phyloP scores from a whole-genome alignment of 306 rosid genomes.

The Vigna nakashimae region DNA sequence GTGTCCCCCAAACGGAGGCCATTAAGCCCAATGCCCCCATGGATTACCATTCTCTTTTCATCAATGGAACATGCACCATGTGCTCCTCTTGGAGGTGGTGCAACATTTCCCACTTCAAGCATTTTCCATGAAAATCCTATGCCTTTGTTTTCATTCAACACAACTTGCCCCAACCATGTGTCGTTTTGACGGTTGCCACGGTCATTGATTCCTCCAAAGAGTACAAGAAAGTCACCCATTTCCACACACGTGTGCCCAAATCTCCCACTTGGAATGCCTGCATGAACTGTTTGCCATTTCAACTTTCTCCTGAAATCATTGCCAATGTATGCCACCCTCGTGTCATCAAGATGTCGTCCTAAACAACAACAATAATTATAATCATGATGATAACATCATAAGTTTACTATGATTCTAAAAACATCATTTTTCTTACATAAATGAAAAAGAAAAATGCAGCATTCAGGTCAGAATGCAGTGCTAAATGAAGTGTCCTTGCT shows the following conservation, averaged over 20 bases:
- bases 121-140: slow-evolving; percentile 75
- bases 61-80: slow-evolving; percentile 82
- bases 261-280: slow-evolving; percentile 93
- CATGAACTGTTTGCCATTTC: slow-evolving; percentile 78
- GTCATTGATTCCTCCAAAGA: slow-evolving; percentile 95
- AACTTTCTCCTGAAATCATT: slow-evolving; percentile 55
- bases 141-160: slow-evolving; percentile 54
- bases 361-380: slow-evolving; percentile 3
- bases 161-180: slow-evolving; percentile 82
- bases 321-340: slow-evolving; percentile 85
- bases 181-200: slow-evolving; percentile 88
- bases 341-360: slow-evolving; percentile 97
- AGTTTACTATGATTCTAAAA: too few species aligned
- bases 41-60: slow-evolving; percentile 77
- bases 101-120: slow-evolving; percentile 64
- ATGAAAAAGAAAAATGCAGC: background rate
- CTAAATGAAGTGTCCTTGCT: background rate
- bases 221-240: slow-evolving; percentile 71
- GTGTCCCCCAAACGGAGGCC: slow-evolving; percentile 84
- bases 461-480: too few species aligned
- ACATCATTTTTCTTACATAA: too few species aligned
- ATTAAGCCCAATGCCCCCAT: slow-evolving; percentile 80
- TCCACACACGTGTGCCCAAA: slow-evolving; percentile 86
- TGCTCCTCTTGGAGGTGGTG: slow-evolving; percentile 87
- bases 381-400: too few species aligned